Evolutionary conservation across 1,284 basidiomycete genomes (phyloP).

Genomic region (Sanghuangporus sanghuang): DNA sequence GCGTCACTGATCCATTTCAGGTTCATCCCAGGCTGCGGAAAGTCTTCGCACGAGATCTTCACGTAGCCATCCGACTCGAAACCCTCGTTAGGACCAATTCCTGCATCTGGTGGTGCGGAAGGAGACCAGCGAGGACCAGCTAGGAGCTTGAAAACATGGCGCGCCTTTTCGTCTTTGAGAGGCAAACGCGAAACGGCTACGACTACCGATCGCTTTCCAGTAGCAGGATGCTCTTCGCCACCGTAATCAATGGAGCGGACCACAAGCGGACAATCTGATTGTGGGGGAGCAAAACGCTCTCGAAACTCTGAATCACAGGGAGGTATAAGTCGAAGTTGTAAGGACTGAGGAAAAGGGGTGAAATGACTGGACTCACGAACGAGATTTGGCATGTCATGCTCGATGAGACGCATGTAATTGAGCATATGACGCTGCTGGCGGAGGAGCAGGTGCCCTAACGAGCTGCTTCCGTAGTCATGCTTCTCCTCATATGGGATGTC

Average conservation of each 20-base stretch:
- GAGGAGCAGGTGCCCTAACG: conserved; percentile 63
- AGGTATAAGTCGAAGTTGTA: conserved; percentile 2
- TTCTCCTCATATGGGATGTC: conserved; percentile 34
- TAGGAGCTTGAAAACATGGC: conserved; percentile 77
- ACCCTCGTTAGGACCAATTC: conserved; percentile 38
- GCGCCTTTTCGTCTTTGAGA: conserved; percentile 51
- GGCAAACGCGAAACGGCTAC: conserved; percentile 70
- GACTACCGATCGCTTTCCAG: conserved; percentile 65
- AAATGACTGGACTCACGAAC: conserved; percentile 53
- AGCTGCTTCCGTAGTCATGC: conserved; percentile 56
- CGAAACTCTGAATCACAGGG: conserved; percentile 52
- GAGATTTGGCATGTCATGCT: conserved; percentile 78
- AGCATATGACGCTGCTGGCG: conserved; percentile 65
- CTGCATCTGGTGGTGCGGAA: conserved; percentile 63
- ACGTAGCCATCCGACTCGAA: conserved; percentile 68
- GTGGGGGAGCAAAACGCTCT: conserved; percentile 68
- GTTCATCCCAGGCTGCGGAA: conserved; percentile 74
- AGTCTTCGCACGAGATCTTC: conserved; percentile 83
- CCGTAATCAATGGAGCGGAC: conserved; percentile 74
- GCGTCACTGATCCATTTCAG: conserved; percentile 82
- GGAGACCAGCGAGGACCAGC: conserved; percentile 82
- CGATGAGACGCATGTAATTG: conserved; percentile 75
- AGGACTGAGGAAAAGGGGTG: background rate
- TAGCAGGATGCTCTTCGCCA: conserved; percentile 67
- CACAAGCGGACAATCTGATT: conserved; percentile 51